A percentile compares a stretch with the other conserved stretches of the same genome.
Evolutionary conservation across 345 rosid species (phyloP).

Genomic region (Anastatica hierochuntica): DNA sequence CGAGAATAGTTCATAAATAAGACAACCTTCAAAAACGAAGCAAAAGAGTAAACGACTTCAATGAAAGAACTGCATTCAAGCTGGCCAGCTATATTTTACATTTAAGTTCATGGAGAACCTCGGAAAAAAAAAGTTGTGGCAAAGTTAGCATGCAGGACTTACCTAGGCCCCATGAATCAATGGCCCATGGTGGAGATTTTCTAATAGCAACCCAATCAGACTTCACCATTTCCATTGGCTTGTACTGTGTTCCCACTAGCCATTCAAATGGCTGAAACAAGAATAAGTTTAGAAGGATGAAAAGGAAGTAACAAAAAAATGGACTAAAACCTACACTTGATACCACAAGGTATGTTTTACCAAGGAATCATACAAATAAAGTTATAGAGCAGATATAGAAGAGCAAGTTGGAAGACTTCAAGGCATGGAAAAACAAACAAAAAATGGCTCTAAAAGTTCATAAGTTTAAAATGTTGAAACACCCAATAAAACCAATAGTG

Average conservation of each 20-base stretch:
- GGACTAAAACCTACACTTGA: neutral
- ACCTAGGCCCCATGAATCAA: slow-evolving; percentile 99
- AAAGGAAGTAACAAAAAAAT: neutral
- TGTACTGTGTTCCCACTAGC: slow-evolving; percentile 90
- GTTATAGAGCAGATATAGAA: neutral
- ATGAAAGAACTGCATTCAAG: slow-evolving; percentile 1
- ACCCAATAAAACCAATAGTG: neutral
- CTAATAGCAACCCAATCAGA: slow-evolving; percentile 88
- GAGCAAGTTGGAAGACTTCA: neutral
- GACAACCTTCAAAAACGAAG: slow-evolving; percentile 56
- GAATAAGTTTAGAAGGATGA: neutral
- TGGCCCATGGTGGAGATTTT: slow-evolving; percentile 94
- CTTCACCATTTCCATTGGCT: slow-evolving; percentile 80
- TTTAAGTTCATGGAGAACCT: neutral
- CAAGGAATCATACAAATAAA: neutral
- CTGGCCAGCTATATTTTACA: neutral
- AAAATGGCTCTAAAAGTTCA: no score
- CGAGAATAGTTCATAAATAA: slow-evolving; percentile 91
- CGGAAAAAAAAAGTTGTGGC: neutral
- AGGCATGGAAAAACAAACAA: neutral
- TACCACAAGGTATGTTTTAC: neutral
- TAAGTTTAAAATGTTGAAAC: no score
- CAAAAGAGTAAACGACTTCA: neutral
- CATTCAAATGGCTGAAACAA: slow-evolving; percentile 77
- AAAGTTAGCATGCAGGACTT: slow-evolving; percentile 14